Conservation (phyloP, 1,284 basidiomycete species). For the Ustilago nuda region DNA sequence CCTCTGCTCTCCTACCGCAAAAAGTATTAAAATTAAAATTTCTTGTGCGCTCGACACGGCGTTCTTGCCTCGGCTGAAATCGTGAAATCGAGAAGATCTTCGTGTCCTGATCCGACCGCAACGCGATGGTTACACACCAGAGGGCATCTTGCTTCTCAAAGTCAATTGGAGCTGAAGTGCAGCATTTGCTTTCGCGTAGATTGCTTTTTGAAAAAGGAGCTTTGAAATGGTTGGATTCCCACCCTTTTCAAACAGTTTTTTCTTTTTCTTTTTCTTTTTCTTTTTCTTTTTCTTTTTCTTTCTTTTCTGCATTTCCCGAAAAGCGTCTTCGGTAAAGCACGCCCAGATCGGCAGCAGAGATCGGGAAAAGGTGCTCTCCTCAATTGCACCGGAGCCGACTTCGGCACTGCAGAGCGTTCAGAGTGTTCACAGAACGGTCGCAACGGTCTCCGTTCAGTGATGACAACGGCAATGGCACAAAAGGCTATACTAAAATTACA, state of each 20-base stretch:
- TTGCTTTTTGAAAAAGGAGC: neutral
- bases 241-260: neutral
- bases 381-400: neutral
- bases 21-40: constrained; percentile 2
- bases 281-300: neutral
- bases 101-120: constrained; percentile 10
- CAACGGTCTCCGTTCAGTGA: neutral
- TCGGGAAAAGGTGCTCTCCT: neutral
- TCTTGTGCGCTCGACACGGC: neutral
- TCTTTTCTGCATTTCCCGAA: constrained; percentile 5
- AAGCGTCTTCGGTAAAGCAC: neutral
- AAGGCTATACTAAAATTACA: constrained; percentile 16
- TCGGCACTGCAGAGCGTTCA: neutral
- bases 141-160: neutral
- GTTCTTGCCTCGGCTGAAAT: constrained; percentile 4
- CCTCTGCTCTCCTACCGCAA: neutral
- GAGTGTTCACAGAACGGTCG: too few relatives aligned
- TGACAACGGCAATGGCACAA: neutral
- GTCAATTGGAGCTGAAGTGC: neutral
- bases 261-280: neutral
- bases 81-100: neutral
- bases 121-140: neutral
- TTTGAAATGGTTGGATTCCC: constrained; percentile 2
- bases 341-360: constrained; percentile 1
- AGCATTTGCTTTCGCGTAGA: neutral